Evolutionary conservation across 1,139 yeast species (phyloP).

Genomic region (Magnusiomyces sp.): DNA sequence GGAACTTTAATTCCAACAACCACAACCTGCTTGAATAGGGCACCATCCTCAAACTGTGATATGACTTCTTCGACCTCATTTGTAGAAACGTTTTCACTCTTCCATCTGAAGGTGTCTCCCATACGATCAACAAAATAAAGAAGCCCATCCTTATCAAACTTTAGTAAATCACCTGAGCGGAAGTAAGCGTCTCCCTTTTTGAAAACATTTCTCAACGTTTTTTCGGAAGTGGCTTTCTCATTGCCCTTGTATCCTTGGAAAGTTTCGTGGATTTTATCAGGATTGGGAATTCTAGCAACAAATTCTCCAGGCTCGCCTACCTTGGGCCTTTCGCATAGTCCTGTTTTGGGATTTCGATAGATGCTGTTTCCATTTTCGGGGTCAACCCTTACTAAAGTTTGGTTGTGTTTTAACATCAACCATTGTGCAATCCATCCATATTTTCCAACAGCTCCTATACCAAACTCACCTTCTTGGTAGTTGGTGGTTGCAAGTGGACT

Average conservation of each 20-base stretch:
- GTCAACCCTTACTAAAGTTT: conserved; percentile 55
- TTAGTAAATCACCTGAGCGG: conserved; percentile 79
- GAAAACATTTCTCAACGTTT: conserved; percentile 65
- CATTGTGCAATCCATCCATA: conserved; percentile 42
- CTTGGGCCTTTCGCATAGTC: conserved; percentile 46
- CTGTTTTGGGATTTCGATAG: conserved; percentile 62
- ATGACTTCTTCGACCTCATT: conserved; percentile 86
- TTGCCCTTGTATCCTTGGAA: conserved; percentile 90
- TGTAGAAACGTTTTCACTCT: conserved; percentile 90
- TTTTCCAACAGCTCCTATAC: conserved; percentile 83
- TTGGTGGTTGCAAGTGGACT: conserved; percentile 87
- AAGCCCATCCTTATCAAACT: conserved; percentile 57
- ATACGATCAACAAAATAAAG: conserved; percentile 83
- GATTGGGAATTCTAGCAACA: conserved; percentile 62
- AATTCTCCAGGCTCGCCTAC: conserved; percentile 79
- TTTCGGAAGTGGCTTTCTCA: conserved; percentile 67
- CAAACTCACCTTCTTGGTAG: conserved; percentile 68
- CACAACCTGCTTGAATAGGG: conserved; percentile 55
- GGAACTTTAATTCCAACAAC: conserved; percentile 89
- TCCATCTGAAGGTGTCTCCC: conserved; percentile 97
- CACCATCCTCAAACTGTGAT: conserved; percentile 30
- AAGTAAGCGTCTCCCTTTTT: conserved; percentile 87
- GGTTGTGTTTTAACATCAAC: conserved; percentile 18
- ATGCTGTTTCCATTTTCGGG: conserved; percentile 70
- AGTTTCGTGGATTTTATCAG: conserved; percentile 40